Conservation (phyloP, 331 rosid genomes). For the Pyrus hybrid region DNA sequence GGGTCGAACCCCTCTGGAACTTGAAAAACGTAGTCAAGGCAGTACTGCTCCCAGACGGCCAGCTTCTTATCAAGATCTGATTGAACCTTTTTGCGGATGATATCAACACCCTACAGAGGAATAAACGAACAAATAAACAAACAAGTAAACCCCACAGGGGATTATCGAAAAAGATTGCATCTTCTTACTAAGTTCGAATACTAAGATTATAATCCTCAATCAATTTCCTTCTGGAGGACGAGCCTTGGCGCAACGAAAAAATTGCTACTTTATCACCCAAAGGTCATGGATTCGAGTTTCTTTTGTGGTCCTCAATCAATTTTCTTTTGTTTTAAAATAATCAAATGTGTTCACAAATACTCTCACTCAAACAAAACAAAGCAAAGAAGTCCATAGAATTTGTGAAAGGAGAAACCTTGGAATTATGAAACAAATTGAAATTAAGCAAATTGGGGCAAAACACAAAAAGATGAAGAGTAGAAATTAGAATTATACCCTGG, state of each 20-base stretch:
- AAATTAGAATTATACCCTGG: conserved; percentile 27
- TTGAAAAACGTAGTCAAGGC: conserved; percentile 57
- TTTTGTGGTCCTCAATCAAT: no score
- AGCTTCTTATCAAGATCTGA: conserved; percentile 55
- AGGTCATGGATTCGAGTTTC: no score
- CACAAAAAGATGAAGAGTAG: neutral
- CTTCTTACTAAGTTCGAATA: neutral
- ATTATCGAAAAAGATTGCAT: neutral
- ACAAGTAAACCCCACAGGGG: neutral
- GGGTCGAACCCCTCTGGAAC: conserved; percentile 59
- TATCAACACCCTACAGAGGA: conserved; percentile 45
- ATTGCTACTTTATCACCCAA: no score
- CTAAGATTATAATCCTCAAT: neutral
- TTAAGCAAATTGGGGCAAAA: neutral
- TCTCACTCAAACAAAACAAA: neutral
- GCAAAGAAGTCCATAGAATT: neutral
- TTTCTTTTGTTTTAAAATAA: neutral
- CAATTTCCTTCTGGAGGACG: neutral
- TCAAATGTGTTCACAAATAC: neutral
- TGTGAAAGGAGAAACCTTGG: neutral
- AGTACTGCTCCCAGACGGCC: conserved; percentile 67
- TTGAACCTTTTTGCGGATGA: conserved; percentile 35
- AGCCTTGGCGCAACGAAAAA: no score
- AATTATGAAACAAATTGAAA: neutral
- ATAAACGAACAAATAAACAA: neutral